Base-by-base conservation (phyloP, 495 filamentous ascomycete genomes). In the Trichoderma orchidacearum region DNA sequence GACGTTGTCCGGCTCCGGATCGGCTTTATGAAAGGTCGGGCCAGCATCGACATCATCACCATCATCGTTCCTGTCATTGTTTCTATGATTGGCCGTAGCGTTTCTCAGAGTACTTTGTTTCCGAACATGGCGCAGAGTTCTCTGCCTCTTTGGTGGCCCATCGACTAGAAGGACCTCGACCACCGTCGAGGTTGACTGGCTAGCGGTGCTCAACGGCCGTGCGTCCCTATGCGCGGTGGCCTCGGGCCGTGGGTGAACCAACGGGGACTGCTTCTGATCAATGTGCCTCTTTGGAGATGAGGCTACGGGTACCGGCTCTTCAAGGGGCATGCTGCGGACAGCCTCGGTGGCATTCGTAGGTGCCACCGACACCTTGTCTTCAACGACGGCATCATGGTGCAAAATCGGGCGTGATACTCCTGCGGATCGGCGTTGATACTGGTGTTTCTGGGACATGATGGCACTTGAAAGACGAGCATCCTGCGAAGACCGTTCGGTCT, bases 101-200 rank as follows among this genome's bases (percentile, higher is more conserved):
- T 84, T 73, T 18, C 78, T 68, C 45, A 81, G 64, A 8, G 66
- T 62, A 8, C 62, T 63, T 51, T 75, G 71, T 56, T 90, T 90
- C 61, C 80, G 82, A 23, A 80, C 81, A 64, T 90, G 87, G 51
- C 87, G 81, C 55, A 91, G 70, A 27, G 78, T 82, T 60, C 78
- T 76, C 13, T 71, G 72, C 50, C 79, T 75, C 56, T 71, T 73
- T 38, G 79, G 81, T 4, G 76, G 73, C 3, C 74, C 71, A 51
- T 86, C 83, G 32, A 89, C 79, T 27, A 89, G 76, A 66, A 87
- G 78, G 11, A 82, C 86, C 68, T 86, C 85, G 15, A 90, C 77
- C 4, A 82, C 68, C 0, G 86, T 89, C 3, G 86, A 89, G 8
- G 78, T 75, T 6, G 75, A 78, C 51, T 77, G 80, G 52, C 65